Percentiles rank a stretch among this genome's conserved stretches.
Evolutionary conservation across 2,329 filamentous ascomycete species (phyloP).

Genomic region (Aspergillus bombycis): DNA sequence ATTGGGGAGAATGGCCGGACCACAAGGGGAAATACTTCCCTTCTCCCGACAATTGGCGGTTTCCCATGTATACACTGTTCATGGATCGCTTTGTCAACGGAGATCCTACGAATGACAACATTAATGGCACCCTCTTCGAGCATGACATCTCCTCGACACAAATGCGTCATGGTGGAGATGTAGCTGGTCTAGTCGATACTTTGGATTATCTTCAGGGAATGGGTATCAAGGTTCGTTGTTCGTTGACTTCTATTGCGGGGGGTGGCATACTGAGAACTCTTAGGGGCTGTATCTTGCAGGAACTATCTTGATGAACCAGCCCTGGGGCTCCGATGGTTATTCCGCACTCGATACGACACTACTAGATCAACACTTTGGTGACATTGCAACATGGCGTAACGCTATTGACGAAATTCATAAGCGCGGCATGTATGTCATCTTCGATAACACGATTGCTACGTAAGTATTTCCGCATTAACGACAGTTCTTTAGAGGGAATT

Average conservation of each 20-base stretch:
- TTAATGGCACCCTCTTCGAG: constrained; percentile 63
- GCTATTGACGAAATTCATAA: constrained; percentile 63
- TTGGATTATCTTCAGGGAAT: constrained; percentile 68
- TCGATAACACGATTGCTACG: constrained; percentile 69
- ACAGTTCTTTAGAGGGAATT: background rate
- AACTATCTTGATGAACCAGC: constrained; percentile 64
- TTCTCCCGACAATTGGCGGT: constrained; percentile 65
- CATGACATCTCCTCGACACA: constrained; percentile 64
- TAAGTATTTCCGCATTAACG: constrained; percentile 33
- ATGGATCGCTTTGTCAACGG: constrained; percentile 68
- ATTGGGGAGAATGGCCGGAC: constrained; percentile 56
- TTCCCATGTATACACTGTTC: constrained; percentile 68
- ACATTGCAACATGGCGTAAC: constrained; percentile 61
- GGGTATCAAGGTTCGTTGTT: constrained; percentile 58
- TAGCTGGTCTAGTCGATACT: constrained; percentile 60
- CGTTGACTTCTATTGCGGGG: too few relatives aligned
- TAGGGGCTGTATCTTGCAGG: constrained; percentile 65
- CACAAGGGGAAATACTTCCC: constrained; percentile 50
- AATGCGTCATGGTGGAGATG: constrained; percentile 66
- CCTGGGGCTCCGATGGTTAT: constrained; percentile 66
- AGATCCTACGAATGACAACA: constrained; percentile 65
- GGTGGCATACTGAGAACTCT: constrained; percentile 6
- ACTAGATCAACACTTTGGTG: constrained; percentile 65
- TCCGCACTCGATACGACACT: constrained; percentile 64
- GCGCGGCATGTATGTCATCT: constrained; percentile 66